Evolutionary conservation across 1,139 yeast genomes (phyloP), one percentile per base, ranked within the genome.

Genomic region (Nakaseomyces nivariensis): DNA sequence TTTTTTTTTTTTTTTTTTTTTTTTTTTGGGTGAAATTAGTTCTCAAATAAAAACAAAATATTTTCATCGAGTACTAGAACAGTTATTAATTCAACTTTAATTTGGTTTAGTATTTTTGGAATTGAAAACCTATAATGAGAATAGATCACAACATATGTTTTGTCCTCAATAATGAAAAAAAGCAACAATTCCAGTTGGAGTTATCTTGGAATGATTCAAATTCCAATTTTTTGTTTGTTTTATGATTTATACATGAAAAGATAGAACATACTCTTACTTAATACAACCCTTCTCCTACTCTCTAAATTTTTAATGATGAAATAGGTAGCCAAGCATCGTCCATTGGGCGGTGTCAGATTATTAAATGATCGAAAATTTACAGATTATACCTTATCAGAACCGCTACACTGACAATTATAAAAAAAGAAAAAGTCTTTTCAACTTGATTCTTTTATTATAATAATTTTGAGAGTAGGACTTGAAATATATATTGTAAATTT

Each of bases 381-480:
- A 41, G 44, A 41, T 41, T 45, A 34, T 42, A 48, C 51, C 58
- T 58, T 52, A 47, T 45, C 64, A 59, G 64, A 60, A 60, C 64
- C 63, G 63, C 63, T 60, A 60, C 63, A 57, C 64, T 60, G 64
- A 59, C 38, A 46, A 41, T 31, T 17, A 26, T 27, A 40, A 25
- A 37, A n/a, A 37, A 37, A 4, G 13, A 37, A 13, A 37, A 8
- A 38, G 5, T 36, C 22, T 17, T 17, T 17, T 17, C 22, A 17
- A 3, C 22, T 17, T 2, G 22, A 17, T 17, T 17, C 22, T 33
- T 11, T 33, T 33, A 3, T 11, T 33, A 13, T 13, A 17, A 36
- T 17, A 10, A 13, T 13, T 13, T 17, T 7, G 25, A 36, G 25
- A 36, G 38, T 11, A 33, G 10, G 36, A 33, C 22, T 9, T 8